Conservation (phyloP, 345 rosid genomes). For the Citrus cavaleriei region DNA sequence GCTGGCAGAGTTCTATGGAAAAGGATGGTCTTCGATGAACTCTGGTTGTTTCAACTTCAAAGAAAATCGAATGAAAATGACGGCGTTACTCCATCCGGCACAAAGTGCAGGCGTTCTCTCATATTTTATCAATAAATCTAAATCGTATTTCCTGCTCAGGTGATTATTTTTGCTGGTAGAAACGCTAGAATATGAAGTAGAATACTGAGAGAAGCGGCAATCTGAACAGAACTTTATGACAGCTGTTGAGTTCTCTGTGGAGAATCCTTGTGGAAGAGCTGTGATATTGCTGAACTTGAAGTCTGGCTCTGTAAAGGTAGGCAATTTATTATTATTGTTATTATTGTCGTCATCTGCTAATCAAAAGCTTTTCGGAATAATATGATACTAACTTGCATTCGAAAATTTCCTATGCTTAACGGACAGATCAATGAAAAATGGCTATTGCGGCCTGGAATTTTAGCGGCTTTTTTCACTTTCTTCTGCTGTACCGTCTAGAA, state of each 20-base stretch:
- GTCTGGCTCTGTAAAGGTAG: slow-evolving; percentile 11
- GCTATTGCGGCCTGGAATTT: slow-evolving; percentile 16
- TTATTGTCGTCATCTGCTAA: too few species aligned
- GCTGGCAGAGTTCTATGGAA: slow-evolving; percentile 19
- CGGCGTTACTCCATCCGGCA: neutral
- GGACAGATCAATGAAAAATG: slow-evolving; percentile 22
- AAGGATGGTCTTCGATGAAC: slow-evolving; percentile 20
- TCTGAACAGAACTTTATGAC: slow-evolving; percentile 2
- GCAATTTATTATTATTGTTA: too few species aligned
- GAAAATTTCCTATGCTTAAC: neutral
- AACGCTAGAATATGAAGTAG: slow-evolving; percentile 8
- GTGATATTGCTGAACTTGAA: slow-evolving; percentile 17
- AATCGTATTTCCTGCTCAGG: neutral
- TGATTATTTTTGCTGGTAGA: slow-evolving; percentile 19
- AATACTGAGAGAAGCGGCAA: slow-evolving; percentile 2
- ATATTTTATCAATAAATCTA: neutral
- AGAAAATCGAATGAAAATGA: neutral
- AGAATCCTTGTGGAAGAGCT: slow-evolving; percentile 18
- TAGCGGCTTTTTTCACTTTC: slow-evolving; percentile 10
- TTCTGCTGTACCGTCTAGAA: neutral
- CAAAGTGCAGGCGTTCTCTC: neutral
- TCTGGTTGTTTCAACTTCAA: slow-evolving; percentile 11
- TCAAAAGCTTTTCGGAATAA: neutral
- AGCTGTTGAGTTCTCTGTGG: slow-evolving; percentile 18
- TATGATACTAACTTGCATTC: neutral